Evolutionary conservation across 352 stramenopile genomes (phyloP), one percentile per base, ranked within the genome.

Genomic region (Saprolegnia parasitica): DNA sequence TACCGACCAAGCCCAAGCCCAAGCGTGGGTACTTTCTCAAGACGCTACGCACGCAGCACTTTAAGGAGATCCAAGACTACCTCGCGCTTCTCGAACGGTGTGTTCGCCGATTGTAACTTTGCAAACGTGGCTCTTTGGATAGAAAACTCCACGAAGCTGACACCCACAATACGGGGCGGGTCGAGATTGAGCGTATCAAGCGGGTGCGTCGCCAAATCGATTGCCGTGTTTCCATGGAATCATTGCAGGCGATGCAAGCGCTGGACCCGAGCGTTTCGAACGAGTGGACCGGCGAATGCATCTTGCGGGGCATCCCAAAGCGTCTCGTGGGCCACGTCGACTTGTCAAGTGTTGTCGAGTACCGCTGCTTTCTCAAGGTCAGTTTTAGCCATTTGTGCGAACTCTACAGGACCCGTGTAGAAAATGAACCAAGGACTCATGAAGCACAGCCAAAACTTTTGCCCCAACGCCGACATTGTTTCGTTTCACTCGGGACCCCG

Each of bases 51-150:
- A 83, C 83, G 20, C 85, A 93, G 75, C 85, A 93, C 47, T 91
- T 90, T 42, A 90, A 90, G 65, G 83, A 93, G 71, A 90, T 93
- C 47, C 82, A 90, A 57, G 83, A 91, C 50, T 91, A 88, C 49
- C 91, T 91, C 56, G 42, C 70, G 5, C 71, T 80, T 6, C 72
- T 93, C 4, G 50, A 78, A 1, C 78, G 77, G 84, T 92, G 65
- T n/a, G 26, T 71, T 55, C 24, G 11, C 52, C 0, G 13, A 10
- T 26, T 64, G 26, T 21, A 39, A 10, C 11, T 23, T 35, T 21
- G 35, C 20, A 47, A 1, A 56, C 11, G 5, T 64, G 61, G 20
- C 49, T 58, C 50, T 4, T 42, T 11, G n/a, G 23, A 5, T 46
- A 92, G 84, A 15, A 84, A 90, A 35, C 70, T 92, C 15, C 78